Evolutionary conservation across 257 asterid species (phyloP).

Genomic region (Verbascum thapsus): DNA sequence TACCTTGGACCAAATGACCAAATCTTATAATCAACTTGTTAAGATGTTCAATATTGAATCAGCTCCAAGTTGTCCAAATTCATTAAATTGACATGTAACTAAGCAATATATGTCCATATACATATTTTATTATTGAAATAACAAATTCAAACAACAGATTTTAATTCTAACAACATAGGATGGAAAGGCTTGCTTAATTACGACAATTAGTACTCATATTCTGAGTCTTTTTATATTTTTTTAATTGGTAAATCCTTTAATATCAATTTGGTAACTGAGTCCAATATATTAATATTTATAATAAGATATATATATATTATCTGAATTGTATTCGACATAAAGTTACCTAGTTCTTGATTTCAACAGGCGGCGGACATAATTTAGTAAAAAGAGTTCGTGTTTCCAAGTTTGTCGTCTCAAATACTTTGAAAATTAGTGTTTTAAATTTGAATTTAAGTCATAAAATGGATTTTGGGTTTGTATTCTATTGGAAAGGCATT

Average conservation of each 20-base stretch:
- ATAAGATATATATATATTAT: too few relatives aligned
- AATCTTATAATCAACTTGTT: constrained; percentile 16
- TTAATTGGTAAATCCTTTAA: too few relatives aligned
- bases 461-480: background rate
- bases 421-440: constrained; percentile 16
- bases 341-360: too few relatives aligned
- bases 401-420: constrained; percentile 24
- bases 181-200: constrained; percentile 9
- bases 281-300: too few relatives aligned
- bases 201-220: background rate
- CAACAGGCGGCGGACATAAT: constrained; percentile 14
- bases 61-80: constrained; percentile 21
- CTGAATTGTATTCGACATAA: too few relatives aligned
- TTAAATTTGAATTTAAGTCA: background rate
- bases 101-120: background rate
- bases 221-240: too few relatives aligned
- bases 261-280: too few relatives aligned
- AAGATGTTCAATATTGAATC: constrained; percentile 25
- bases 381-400: background rate
- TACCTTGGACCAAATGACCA: background rate
- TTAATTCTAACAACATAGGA: constrained; percentile 14
- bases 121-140: constrained; percentile 4
- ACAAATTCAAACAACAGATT: constrained; percentile 3
- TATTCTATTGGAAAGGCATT: background rate
- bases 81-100: background rate